phyloP scores from a whole-genome alignment of 1,284 basidiomycete genomes.

The Singerocomus rubriflavus region DNA sequence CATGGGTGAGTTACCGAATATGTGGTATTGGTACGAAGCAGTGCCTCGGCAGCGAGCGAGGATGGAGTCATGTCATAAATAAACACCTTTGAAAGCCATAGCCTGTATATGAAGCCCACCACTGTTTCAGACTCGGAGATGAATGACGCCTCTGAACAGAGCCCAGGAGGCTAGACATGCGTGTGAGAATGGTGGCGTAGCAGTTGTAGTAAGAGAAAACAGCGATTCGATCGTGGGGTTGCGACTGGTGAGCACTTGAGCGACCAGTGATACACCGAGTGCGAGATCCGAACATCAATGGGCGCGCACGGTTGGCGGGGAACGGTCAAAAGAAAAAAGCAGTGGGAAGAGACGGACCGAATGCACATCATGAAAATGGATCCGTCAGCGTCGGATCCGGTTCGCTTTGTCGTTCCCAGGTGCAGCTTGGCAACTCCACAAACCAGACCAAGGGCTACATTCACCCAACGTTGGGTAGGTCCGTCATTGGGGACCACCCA shows the following conservation, averaged over 20 bases:
- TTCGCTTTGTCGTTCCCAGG: no score
- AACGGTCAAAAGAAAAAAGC: neutral
- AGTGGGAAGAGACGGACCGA: no score
- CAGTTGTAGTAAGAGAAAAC: neutral
- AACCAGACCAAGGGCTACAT: no score
- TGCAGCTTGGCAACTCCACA: no score
- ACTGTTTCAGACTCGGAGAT: neutral
- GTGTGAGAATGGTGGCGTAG: constrained; percentile 15
- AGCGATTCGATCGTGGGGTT: neutral
- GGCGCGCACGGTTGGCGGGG: neutral
- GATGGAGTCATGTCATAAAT: neutral
- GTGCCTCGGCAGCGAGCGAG: neutral
- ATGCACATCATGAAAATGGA: no score
- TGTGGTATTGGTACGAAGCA: neutral
- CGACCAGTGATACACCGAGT: constrained; percentile 16
- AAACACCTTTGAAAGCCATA: neutral
- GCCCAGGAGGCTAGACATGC: constrained; percentile 2
- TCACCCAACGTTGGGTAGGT: no score
- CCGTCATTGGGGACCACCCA: no score
- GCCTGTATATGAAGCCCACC: neutral
- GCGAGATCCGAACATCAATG: constrained; percentile 1
- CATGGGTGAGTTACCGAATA: neutral
- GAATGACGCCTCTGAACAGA: constrained; percentile 3
- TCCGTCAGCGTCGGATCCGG: no score
- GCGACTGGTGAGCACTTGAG: neutral